Evolutionary conservation across 495 filamentous ascomycete species (phyloP), one percentile per base, ranked within the genome.

Genomic region (Neurospora sp.): DNA sequence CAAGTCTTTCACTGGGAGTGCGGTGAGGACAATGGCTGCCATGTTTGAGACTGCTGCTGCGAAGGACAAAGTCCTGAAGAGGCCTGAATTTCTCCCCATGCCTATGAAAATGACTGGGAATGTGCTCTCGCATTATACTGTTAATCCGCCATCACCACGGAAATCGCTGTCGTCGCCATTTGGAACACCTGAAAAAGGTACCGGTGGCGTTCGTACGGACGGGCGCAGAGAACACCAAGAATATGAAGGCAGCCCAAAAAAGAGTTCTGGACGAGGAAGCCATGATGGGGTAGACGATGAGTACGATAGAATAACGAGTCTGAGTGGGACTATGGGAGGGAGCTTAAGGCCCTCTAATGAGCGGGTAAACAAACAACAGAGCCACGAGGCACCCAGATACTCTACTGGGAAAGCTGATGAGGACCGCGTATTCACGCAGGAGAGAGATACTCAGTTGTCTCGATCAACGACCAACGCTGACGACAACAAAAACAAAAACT

Each of bases 21-120:
- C 78, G 12, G 83, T 85, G 35, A 84, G 80, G 71, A 83, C 82
- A 4, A 84, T 86, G 76, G 77, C 84, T 20, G 83, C 82, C 35
- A 75, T 81, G 69, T 85, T 85, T 74, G 81, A 86, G 44, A 77
- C 74, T 69, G 78, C 76, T 12, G 71, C 59, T 11, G 73, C 44
- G 38, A 72, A 77, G 41, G 76, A 77, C 59, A 74, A 76, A 44
- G 59, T 72, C 20, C 18, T 39, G 12, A 71, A 12, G 71, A 37
- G 18, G 31, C 69, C 11, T 39, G 22, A 12, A 69, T 20, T 40
- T 40, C 39, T 37, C 10, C 44, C 38, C 71, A 76, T 37, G 44
- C 39, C 41, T 40, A 68, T 41, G 53, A 48, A 35, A 44, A 77
- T 75, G 39, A 69, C 76, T 7, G 77, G 72, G 27, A 75, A 70